Base-by-base conservation (phyloP, 2,329 filamentous ascomycete species). In the Trichoderma sp. region DNA sequence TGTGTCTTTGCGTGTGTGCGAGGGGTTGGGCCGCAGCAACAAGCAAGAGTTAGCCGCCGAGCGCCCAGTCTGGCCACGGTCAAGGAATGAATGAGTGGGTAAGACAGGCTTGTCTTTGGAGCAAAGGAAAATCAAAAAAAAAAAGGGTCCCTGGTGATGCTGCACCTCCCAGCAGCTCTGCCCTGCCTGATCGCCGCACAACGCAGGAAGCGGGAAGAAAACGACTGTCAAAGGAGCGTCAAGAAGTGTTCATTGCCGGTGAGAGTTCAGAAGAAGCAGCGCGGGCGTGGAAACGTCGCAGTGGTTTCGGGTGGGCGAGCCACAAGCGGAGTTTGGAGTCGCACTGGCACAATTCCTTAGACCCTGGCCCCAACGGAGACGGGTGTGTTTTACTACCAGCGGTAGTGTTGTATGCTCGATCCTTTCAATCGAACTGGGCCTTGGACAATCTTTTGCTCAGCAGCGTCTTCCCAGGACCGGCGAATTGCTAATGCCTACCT, bases 1-100 rank as follows among this genome's bases (percentile, higher is more conserved):
- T 58, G 40, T 49, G 52, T 55, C 52, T 66, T 37, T 57, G n/a
- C 57, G 53, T 37, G 63, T 35, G 53, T 58, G 63, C 63, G 53
- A 66, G 63, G 35, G 53, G 63, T 29, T 57, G 53, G 63, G 37
- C 27, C 53, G 37, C 53, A 49, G 27, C 53, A 57, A 65, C 52
- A 37, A 43, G 27, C 55, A 66, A 49, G 35, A 43, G 35, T 29
- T 37, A 49, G 63, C 63, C 53, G 63, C 55, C 55, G 55, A 57
- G 55, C 55, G 55, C 61, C 53, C 27, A 47, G 52, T 24, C 16
- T 43, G 33, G 33, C 33, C 40, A n/a, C 8, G 47, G 53, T 58
- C 63, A 14, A 66, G 53, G 63, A 66, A 66, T 66, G 63, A 57
- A 65, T 66, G 63, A 53, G 33, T 55, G 40, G 24, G 47, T 49